Conservation (phyloP, 805 yeast species). For the Wickerhamomyces queroliae region DNA sequence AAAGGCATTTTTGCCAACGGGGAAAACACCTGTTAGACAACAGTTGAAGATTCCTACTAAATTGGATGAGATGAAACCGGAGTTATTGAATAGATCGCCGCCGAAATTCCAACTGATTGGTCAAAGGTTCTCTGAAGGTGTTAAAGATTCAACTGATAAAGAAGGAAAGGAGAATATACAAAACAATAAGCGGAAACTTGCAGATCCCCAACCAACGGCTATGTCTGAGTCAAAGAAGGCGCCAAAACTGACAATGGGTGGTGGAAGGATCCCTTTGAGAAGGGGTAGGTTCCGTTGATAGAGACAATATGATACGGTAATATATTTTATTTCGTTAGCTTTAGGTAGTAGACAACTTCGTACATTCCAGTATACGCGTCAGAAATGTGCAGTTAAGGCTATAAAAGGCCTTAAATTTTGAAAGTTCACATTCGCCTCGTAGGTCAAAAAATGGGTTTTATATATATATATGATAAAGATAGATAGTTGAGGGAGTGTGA, state of each 20-base stretch:
- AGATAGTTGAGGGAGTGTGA: background rate
- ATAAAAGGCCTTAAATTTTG: no score
- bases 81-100: conserved; percentile 10
- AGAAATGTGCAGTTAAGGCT: no score
- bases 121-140: conserved; percentile 10
- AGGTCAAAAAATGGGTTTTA: background rate
- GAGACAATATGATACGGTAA: background rate
- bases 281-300: background rate
- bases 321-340: no score
- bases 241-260: background rate
- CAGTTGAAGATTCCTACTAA: conserved; percentile 11
- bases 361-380: no score
- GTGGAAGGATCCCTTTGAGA: background rate
- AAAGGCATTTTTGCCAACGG: conserved; percentile 21
- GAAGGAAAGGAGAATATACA: background rate
- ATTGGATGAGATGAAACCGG: background rate
- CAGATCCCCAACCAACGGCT: background rate
- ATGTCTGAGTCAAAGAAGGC: background rate
- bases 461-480: no score
- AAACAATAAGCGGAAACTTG: background rate
- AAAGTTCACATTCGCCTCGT: background rate
- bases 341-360: no score
- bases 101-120: conserved; percentile 24
- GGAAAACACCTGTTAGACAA: conserved; percentile 24
- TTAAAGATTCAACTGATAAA: conserved; percentile 10